Conservation (phyloP, 306 rosid species). For the Argentina anserina region DNA sequence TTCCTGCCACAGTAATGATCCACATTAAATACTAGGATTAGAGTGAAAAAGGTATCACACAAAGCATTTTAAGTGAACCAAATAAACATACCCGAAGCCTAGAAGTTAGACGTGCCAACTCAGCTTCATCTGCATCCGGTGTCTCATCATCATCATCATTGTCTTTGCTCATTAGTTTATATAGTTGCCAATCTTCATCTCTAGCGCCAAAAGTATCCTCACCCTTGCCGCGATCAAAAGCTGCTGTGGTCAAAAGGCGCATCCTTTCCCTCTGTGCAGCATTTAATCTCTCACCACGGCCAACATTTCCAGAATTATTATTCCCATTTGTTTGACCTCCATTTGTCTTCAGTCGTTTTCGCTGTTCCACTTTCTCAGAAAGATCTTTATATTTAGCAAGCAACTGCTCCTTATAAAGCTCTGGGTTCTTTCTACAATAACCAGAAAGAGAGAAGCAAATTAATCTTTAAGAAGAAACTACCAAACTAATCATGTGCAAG, state of each 20-base stretch:
- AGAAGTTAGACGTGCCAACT: constrained; percentile 61
- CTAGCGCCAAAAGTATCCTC: constrained; percentile 85
- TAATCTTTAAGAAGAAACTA: constrained; percentile 19
- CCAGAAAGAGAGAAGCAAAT: constrained; percentile 8
- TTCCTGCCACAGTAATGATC: constrained; percentile 46
- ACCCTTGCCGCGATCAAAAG: constrained; percentile 94
- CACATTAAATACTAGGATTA: constrained; percentile 1
- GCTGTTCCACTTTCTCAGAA: constrained; percentile 67
- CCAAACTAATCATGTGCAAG: constrained; percentile 16
- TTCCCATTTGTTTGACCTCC: constrained; percentile 57
- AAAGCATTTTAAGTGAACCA: neutral
- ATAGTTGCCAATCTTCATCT: constrained; percentile 98
- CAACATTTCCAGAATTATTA: constrained; percentile 61
- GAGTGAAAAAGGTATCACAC: neutral
- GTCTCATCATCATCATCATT: constrained; percentile 73
- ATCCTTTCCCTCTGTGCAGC: constrained; percentile 96
- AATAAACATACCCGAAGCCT: constrained; percentile 68
- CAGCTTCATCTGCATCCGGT: constrained; percentile 66
- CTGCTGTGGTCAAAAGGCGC: constrained; percentile 98
- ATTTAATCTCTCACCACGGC: constrained; percentile 90
- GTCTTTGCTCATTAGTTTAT: constrained; percentile 79
- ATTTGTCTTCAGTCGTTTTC: constrained; percentile 65
- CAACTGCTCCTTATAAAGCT: constrained; percentile 76
- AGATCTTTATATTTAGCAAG: constrained; percentile 68
- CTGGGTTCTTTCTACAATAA: constrained; percentile 70